Conservation (phyloP, 148 eudicot genomes). For the Pharnaceum exiguum region DNA sequence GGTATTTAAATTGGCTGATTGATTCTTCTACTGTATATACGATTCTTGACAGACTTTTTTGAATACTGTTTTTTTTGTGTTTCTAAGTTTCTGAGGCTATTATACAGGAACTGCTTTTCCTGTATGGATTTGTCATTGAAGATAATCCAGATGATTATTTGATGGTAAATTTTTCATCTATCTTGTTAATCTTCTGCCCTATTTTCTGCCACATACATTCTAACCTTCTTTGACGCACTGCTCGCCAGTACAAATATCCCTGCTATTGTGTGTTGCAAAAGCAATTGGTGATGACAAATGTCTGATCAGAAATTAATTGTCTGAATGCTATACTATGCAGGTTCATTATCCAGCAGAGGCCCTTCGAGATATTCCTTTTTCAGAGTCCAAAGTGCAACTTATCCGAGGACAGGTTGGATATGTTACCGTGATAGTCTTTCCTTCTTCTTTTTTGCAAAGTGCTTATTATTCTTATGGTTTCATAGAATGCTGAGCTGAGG, state of each 20-base stretch:
- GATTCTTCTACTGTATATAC: background rate
- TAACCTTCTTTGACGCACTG: background rate
- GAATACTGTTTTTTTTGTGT: conserved; percentile 4
- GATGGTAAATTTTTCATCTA: conserved; percentile 50
- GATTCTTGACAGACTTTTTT: background rate
- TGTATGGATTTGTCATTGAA: conserved; percentile 82
- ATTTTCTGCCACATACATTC: background rate
- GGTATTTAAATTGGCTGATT: no score
- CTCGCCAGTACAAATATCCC: background rate
- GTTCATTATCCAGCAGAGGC: conserved; percentile 81
- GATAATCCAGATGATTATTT: conserved; percentile 94
- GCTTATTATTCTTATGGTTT: conserved; percentile 10
- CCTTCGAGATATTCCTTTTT: conserved; percentile 47
- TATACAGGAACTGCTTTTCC: conserved; percentile 88
- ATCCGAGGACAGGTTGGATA: conserved; percentile 75
- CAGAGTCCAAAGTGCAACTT: conserved; percentile 73
- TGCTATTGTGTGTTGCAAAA: background rate
- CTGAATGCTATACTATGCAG: conserved; percentile 27
- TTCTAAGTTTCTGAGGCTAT: conserved; percentile 2
- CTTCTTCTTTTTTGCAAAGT: background rate
- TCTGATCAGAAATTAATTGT: conserved; percentile 9
- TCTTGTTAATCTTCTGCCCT: background rate
- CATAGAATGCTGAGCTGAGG: conserved; percentile 82
- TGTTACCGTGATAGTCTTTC: background rate
- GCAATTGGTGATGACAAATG: background rate